Conservation (phyloP, 768 basidiomycete species). For the Multifurca ochricompacta region DNA sequence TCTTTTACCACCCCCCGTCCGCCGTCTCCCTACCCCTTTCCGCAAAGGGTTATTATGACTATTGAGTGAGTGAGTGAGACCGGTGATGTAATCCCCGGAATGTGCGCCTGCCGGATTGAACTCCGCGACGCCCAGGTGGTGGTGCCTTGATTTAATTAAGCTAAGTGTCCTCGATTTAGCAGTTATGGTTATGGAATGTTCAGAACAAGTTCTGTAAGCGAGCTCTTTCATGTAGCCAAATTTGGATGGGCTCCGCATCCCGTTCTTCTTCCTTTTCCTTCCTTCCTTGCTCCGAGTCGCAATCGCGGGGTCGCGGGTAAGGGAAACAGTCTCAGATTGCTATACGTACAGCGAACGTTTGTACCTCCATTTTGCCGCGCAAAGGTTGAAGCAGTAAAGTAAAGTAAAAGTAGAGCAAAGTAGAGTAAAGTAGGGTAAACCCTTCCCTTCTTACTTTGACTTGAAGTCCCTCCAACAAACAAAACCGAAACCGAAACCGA, state of each 20-base stretch:
- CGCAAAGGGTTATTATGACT: neutral
- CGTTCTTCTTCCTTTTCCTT: slow-evolving; percentile 19
- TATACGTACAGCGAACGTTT: neutral
- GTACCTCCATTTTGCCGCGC: neutral
- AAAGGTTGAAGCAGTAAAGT: neutral
- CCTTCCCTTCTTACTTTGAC: too few relatives aligned
- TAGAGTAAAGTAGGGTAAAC: too few relatives aligned
- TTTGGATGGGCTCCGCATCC: slow-evolving; percentile 18
- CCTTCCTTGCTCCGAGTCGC: slow-evolving; percentile 21
- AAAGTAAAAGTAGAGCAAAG: neutral
- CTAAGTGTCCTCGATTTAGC: slow-evolving; percentile 20
- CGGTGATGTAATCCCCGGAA: slow-evolving; percentile 20
- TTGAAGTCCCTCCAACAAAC: too few relatives aligned
- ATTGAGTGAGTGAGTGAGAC: too few relatives aligned
- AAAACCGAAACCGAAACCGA: too few relatives aligned
- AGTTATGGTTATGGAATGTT: slow-evolving; percentile 20
- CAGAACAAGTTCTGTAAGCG: slow-evolving; percentile 9
- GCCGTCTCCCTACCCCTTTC: too few relatives aligned
- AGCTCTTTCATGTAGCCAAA: slow-evolving; percentile 20
- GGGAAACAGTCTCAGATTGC: neutral
- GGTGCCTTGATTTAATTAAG: slow-evolving; percentile 24
- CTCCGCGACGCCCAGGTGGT: slow-evolving; percentile 16
- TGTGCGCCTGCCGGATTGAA: slow-evolving; percentile 15
- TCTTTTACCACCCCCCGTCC: too few relatives aligned
- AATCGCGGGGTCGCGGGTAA: slow-evolving; percentile 5